Conservation (phyloP, 148 eudicot genomes). For the Euryodendron excelsum region DNA sequence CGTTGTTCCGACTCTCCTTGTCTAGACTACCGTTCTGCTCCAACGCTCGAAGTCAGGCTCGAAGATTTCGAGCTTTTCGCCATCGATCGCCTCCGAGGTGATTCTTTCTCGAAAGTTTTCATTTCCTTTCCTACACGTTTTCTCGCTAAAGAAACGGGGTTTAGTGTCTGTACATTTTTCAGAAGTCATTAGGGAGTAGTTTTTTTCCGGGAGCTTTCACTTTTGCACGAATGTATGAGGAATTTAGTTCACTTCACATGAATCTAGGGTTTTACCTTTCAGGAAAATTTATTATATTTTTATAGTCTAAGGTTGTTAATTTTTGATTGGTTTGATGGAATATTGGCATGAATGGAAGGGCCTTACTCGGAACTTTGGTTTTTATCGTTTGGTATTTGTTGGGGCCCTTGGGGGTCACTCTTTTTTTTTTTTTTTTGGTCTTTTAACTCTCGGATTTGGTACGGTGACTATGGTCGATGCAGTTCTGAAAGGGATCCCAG, state of each 20-base stretch:
- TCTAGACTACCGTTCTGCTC: slow-evolving; percentile 75
- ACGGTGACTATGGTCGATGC: slow-evolving; percentile 25
- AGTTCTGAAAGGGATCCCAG: slow-evolving; percentile 88
- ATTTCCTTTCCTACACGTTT: neutral
- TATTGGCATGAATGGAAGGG: neutral
- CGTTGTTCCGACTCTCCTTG: slow-evolving; percentile 46
- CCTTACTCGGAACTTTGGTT: too few relatives aligned
- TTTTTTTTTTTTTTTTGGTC: too few relatives aligned
- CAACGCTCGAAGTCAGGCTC: slow-evolving; percentile 69
- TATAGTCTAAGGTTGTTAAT: too few relatives aligned
- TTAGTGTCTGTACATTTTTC: neutral
- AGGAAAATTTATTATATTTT: neutral
- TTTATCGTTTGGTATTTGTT: too few relatives aligned
- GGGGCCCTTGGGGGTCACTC: too few relatives aligned
- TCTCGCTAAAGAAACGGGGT: neutral
- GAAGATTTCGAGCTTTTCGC: slow-evolving; percentile 95
- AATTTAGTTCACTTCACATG: neutral
- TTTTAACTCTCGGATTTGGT: neutral
- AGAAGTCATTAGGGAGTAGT: too few relatives aligned
- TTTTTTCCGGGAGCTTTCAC: neutral
- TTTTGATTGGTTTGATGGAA: neutral
- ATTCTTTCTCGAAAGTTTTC: neutral
- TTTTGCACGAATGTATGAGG: neutral
- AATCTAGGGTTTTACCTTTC: slow-evolving; percentile 1
- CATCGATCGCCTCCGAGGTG: slow-evolving; percentile 86